These are phyloP conservation scores for Phytopythium litorale DNA, from an alignment of 352 stramenopile genomes.

Conservation along the genomic window DNA sequence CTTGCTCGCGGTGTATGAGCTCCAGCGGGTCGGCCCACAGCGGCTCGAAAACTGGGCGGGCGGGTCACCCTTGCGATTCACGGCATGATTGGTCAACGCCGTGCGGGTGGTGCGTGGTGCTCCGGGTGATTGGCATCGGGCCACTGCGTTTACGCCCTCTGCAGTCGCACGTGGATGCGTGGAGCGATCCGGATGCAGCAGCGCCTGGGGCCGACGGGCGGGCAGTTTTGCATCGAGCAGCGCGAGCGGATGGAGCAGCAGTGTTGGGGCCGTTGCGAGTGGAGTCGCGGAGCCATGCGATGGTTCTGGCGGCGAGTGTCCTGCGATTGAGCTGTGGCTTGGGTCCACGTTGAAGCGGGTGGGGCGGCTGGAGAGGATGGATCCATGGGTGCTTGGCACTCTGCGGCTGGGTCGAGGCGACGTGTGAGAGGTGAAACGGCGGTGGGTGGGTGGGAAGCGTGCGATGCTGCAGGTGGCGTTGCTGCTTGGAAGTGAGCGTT, in stretches of 20 bases:
- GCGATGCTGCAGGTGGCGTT: not conserved
- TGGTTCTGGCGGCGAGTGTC: not conserved
- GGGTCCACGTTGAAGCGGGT: not conserved
- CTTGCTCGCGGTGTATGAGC: not conserved
- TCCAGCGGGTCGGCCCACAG: not conserved
- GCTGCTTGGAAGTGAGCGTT: not conserved
- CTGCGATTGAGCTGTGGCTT: no score
- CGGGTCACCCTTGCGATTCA: constrained; percentile 18
- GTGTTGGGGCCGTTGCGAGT: not conserved
- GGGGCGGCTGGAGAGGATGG: not conserved
- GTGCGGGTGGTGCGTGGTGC: constrained; percentile 1
- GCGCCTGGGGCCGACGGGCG: not conserved
- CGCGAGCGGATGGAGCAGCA: not conserved
- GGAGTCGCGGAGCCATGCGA: not conserved
- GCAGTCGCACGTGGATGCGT: not conserved
- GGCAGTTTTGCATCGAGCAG: not conserved
- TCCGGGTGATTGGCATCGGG: not conserved
- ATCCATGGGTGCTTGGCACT: not conserved
- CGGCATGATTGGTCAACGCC: constrained; percentile 12
- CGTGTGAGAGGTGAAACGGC: not conserved
- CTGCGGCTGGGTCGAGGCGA: not conserved
- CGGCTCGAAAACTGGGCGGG: not conserved
- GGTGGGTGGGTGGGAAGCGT: not conserved
- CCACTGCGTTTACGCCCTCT: constrained; percentile 1
- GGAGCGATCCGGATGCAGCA: not conserved